Percentiles rank a stretch among this genome's conserved stretches.
phyloP scores from a whole-genome alignment of 495 filamentous ascomycete genomes.

The Annulohypoxylon nitens region DNA sequence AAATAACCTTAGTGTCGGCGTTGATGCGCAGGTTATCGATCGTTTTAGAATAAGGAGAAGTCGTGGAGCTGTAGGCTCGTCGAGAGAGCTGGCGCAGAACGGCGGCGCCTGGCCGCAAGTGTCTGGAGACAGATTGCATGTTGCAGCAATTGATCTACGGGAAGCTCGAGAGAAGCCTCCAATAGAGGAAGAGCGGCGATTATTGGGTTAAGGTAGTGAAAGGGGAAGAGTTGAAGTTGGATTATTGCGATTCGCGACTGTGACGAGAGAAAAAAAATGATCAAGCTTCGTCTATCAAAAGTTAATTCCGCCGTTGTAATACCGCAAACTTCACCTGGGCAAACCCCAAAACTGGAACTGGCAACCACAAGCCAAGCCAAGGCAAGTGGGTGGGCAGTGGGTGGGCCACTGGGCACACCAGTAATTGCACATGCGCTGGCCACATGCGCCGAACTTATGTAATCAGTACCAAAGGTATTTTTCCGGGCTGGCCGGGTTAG shows the following conservation, averaged over 20 bases:
- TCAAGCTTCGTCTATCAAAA: constrained; percentile 42
- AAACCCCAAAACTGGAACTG: constrained; percentile 1
- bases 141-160: constrained; percentile 50
- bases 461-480: constrained; percentile 7
- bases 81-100: constrained; percentile 63
- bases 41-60: constrained; percentile 81
- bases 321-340: constrained; percentile 29
- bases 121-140: constrained; percentile 64
- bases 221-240: constrained; percentile 5
- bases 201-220: constrained; percentile 27
- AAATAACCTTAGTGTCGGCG: constrained; percentile 91
- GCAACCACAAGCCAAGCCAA: constrained; percentile 4
- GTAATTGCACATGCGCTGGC: constrained; percentile 45
- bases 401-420: not conserved
- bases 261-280: constrained; percentile 25
- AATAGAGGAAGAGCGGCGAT: constrained; percentile 22
- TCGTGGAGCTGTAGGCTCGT: constrained; percentile 76
- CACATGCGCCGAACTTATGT: constrained; percentile 32
- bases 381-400: too few species aligned
- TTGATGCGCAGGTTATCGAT: constrained; percentile 93
- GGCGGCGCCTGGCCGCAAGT: constrained; percentile 60
- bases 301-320: constrained; percentile 39
- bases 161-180: constrained; percentile 32
- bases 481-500: constrained; percentile 17
- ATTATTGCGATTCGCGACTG: constrained; percentile 7